phyloP scores from a whole-genome alignment of 208 protist genomes.

The Trichomonas vaginalis region DNA sequence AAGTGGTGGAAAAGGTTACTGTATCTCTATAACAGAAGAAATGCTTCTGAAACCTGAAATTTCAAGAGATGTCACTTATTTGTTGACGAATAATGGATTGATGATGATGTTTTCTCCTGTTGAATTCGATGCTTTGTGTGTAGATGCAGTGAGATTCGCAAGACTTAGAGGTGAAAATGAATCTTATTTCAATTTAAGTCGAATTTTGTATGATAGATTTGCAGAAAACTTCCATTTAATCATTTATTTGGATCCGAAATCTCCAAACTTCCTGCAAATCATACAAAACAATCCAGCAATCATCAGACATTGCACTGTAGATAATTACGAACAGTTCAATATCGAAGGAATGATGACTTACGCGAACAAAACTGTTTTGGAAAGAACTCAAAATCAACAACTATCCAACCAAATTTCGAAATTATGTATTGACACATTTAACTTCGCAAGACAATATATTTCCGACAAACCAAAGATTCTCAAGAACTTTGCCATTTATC shows the following conservation, averaged over 20 bases:
- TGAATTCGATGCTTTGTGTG: slow-evolving; percentile 69
- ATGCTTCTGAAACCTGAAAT: slow-evolving; percentile 68
- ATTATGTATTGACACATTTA: not conserved
- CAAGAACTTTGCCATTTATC: not conserved
- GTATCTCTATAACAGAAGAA: slow-evolving; percentile 78
- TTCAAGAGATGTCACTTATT: slow-evolving; percentile 85
- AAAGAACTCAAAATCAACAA: not conserved
- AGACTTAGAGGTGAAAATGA: slow-evolving; percentile 56
- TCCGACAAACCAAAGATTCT: not conserved
- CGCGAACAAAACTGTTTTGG: slow-evolving; percentile 33
- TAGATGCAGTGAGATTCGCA: slow-evolving; percentile 15
- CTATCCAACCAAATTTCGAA: not conserved
- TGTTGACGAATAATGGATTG: slow-evolving; percentile 83
- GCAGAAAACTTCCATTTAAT: slow-evolving; percentile 72
- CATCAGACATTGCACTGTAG: slow-evolving; percentile 85
- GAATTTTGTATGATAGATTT: slow-evolving; percentile 69
- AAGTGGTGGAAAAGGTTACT: slow-evolving; percentile 65
- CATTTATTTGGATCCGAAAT: slow-evolving; percentile 63
- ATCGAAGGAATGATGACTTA: slow-evolving; percentile 64
- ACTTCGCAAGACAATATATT: not conserved
- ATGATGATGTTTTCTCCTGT: slow-evolving; percentile 72
- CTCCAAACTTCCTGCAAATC: slow-evolving; percentile 63
- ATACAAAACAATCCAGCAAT: slow-evolving; percentile 81
- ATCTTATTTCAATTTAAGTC: slow-evolving; percentile 65
- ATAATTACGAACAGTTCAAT: slow-evolving; percentile 86